Evolutionary conservation across 2,329 filamentous ascomycete genomes (phyloP).

Genomic region (Calonectria hawksworthii): DNA sequence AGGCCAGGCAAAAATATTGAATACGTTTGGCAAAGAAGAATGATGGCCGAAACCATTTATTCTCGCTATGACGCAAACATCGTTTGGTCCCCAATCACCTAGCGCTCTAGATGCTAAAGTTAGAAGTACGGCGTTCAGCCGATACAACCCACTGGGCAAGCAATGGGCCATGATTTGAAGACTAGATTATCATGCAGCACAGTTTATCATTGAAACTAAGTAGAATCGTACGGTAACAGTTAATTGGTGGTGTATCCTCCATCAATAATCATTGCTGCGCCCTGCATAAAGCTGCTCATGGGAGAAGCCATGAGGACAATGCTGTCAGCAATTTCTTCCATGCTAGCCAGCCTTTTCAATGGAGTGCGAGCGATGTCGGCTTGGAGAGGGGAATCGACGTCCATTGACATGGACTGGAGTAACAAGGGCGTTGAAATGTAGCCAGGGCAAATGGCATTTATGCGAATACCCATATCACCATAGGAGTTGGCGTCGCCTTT

Average conservation of each 20-base stretch:
- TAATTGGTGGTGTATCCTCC: slow-evolving; percentile 56
- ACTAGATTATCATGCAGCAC: background rate
- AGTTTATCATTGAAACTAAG: background rate
- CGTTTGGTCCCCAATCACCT: background rate
- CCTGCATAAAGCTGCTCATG: slow-evolving; percentile 67
- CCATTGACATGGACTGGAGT: slow-evolving; percentile 39
- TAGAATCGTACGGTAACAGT: background rate
- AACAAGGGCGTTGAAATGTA: slow-evolving; percentile 61
- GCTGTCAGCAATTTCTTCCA: slow-evolving; percentile 68
- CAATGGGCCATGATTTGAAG: background rate
- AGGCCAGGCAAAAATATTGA: background rate
- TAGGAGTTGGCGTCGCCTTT: slow-evolving; percentile 68
- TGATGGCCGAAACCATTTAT: background rate
- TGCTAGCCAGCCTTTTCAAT: slow-evolving; percentile 59
- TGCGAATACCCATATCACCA: slow-evolving; percentile 64
- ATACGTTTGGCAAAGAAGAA: background rate
- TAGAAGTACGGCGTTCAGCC: background rate
- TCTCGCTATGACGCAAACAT: background rate
- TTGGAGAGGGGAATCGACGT: slow-evolving; percentile 48
- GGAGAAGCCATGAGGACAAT: slow-evolving; percentile 66
- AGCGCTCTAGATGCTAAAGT: background rate
- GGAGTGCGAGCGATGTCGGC: slow-evolving; percentile 61
- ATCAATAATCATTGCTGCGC: slow-evolving; percentile 61
- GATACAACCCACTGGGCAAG: background rate
- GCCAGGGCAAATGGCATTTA: slow-evolving; percentile 73